Evolutionary conservation across 163 green algal species (phyloP), one percentile per base, ranked within the genome.

Genomic region (Prototheca cutis): DNA sequence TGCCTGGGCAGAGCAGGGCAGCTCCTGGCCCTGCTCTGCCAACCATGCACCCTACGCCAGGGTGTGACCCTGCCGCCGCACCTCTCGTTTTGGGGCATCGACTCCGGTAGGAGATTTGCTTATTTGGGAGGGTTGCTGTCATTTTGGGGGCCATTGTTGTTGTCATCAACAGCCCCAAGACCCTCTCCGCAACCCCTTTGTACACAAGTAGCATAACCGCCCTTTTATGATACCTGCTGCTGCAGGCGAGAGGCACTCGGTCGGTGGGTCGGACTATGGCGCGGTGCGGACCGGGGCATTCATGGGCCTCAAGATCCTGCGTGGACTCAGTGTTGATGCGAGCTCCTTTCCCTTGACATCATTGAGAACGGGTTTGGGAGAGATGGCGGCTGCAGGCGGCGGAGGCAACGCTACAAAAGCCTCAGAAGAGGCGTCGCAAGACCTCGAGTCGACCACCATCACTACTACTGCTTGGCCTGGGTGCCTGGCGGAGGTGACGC

Each of bases 211-310:
- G 36, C 36, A 21, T 13, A 45, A 45, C 36, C 36, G n/a, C n/a
- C n/a, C n/a, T n/a, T 13, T 45, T 21, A 45, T 21, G 8, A 45
- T 21, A n/a, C n/a, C 18, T 23, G 8, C 33, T n/a, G 13, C 18
- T 21, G 36, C 65, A 77, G 80, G 82, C 34, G 83, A 89, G 40
- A 62, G 77, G 21, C 90, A 96, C 77, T 83, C 65, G 28, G 83
- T 95, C 42, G 82, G 82, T 4, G 91, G 86, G 25, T 71, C 72
- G 2, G 84, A 92, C 67, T 98, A 97, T 58, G 75, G 68, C 24
- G 75, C 69, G 13, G 90, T 96, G 52, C 74, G 90, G 0, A 78
- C 81, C 3, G 90, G 69, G 2, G 75, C 91, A 2, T 98, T 98
- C 76, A 97, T 94, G 85, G 86, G 86, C 1, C 66, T 90, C 6